Base-by-base conservation (phyloP, 371 early-diverging fungal species). In the Rhizopus stolonifer region DNA sequence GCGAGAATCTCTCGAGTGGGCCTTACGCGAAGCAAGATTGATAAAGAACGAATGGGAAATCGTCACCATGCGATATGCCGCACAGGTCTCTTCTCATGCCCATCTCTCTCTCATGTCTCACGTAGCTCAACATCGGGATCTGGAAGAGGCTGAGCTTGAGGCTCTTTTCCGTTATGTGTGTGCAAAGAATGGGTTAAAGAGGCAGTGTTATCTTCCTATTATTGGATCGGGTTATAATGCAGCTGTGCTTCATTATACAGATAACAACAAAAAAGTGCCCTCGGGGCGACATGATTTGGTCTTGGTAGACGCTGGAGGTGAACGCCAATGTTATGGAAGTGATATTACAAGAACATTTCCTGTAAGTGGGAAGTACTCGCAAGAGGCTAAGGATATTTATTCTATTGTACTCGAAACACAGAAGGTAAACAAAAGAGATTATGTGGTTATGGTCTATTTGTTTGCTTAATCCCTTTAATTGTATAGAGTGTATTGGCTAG, bases 281-380 rank as follows among this genome's bases (percentile, higher is more conserved):
- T 11, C 26, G 0, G 22, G 26, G 10, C 17, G 25, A 0, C 54
- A 65, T 36, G 31, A 49, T 40, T 53, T 92, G 49, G 72, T 91
- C 29, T 67, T 93, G 23, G 86, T 91, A 14, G 94, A 93, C 62
- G 91, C 91, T 42, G 94, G 89, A 19, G 88, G 88, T 52, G 89
- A 91, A 56, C 73, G 56, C 49, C 61, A 68, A 19, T 79, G 81
- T 64, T 92, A 94, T 63, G 90, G 89, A 18, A 77, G 84, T 31
- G 93, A 94, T 56, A 87, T 94, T 53, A 92, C 93, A 2, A 77
- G 92, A 34, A 86, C 86, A n/a, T 93, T 81, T 77, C 94, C 94
- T 7, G 72, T 87, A 21, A 81, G 80, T 33, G 87, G 88, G 13
- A 72, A 77, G 61, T 92, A 86, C 62, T 68, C 81, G 25, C 69